These are phyloP conservation scores for Teunomyces panamensis DNA, from an alignment of 805 yeast species.

Conservation along the genomic window DNA sequence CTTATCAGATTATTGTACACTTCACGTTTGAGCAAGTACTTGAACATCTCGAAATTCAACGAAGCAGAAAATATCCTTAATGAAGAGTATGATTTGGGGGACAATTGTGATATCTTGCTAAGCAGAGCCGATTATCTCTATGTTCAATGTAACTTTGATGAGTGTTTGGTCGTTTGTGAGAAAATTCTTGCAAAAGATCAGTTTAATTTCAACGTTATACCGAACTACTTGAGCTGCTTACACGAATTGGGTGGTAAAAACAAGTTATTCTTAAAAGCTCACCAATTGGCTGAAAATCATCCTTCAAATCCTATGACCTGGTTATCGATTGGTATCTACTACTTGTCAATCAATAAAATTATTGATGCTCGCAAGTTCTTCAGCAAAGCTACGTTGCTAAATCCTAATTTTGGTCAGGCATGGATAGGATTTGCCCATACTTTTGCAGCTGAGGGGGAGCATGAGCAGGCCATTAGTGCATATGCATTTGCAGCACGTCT, in stretches of 20 bases:
- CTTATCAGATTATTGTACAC: conserved; percentile 74
- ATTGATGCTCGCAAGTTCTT: conserved; percentile 84
- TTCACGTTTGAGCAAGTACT: conserved; percentile 70
- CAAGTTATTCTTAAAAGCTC: conserved; percentile 75
- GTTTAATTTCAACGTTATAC: conserved; percentile 66
- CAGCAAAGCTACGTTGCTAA: conserved; percentile 81
- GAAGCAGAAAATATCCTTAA: conserved; percentile 64
- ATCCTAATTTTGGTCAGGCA: conserved; percentile 89
- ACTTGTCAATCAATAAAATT: conserved; percentile 67
- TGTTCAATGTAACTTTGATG: conserved; percentile 74
- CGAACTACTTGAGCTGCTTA: conserved; percentile 78
- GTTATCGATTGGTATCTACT: conserved; percentile 91
- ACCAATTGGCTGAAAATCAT: conserved; percentile 78
- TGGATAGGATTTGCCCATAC: conserved; percentile 99
- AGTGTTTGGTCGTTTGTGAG: conserved; percentile 75
- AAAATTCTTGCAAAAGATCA: conserved; percentile 56
- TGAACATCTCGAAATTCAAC: conserved; percentile 53
- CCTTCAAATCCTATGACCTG: conserved; percentile 84
- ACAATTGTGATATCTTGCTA: conserved; percentile 66
- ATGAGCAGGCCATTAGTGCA: conserved; percentile 96
- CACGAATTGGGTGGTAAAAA: conserved; percentile 83
- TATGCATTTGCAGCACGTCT: conserved; percentile 92
- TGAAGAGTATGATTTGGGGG: conserved; percentile 69
- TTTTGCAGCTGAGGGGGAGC: conserved; percentile 97
- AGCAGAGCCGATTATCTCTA: conserved; percentile 69